Base-by-base conservation (phyloP, 345 rosid species). In the Euphorbia pulcherrima region DNA sequence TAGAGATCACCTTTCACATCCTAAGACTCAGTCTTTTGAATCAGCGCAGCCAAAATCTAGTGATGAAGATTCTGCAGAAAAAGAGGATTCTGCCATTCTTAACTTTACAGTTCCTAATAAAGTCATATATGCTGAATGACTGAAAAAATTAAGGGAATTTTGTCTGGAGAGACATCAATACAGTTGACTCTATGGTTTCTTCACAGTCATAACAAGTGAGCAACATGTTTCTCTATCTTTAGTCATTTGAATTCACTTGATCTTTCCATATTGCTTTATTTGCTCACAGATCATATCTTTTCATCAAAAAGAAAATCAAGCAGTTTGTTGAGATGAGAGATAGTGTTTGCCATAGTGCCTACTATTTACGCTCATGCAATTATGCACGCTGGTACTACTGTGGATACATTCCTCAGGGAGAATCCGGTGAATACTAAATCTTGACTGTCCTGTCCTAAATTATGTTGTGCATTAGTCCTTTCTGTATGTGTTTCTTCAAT, bases 361-460 rank as follows among this genome's bases (percentile, higher is more conserved):
- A 95, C 98, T 69, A 92, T 95, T 72, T 88, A 90, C 80, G 92
- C 99, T 33, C 92, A 95, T 82, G 99, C 99, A 29, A 85, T 95
- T 62, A 95, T 95, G 99, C 99, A 95, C 81, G 99, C 99, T 81
- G 99, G 99, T 69, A 95, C 99, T 37, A 92, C 99, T 30, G 99
- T 95, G 67, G 98, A 95, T 76, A 95, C 99, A 2, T 95, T 95
- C 80, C 87, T 95, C 46, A 87, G 98, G 84, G 99, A 95, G 71
- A 95, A 95, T 82, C 74, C 92, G 88, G 99, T 95, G 76, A 74
- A 61, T n/a, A 23, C 27, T 29, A 28, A 61, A 40, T 74, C 60
- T 41, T 48, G 37, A 48, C 60, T 29, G 4, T 72, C 20, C 46
- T 24, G 26, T 63, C 44, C 48, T 56, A 40, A 28, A 52, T 13